Conservation (phyloP, 805 yeast genomes). For the Maudiozyma saulgeensis region DNA sequence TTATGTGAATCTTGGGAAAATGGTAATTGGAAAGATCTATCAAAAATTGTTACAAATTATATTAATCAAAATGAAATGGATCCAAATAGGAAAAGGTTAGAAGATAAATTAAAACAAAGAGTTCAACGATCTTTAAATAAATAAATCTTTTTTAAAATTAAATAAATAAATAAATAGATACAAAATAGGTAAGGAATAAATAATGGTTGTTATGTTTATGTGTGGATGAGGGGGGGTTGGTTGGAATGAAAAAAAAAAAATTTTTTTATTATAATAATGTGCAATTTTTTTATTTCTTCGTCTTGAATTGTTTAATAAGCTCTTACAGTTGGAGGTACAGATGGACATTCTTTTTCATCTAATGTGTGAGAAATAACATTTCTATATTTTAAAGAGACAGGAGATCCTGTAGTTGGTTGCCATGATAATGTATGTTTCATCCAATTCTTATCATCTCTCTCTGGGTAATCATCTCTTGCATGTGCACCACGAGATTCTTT, state of each 20-base stretch:
- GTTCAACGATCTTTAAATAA: constrained; percentile 14
- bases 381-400: constrained; percentile 75
- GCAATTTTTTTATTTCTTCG: background rate
- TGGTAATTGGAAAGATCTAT: constrained; percentile 15
- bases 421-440: constrained; percentile 94
- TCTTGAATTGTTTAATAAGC: constrained; percentile 46
- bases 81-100: constrained; percentile 20
- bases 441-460: constrained; percentile 94
- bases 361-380: constrained; percentile 71
- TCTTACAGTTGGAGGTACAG: constrained; percentile 96
- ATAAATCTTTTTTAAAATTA: background rate
- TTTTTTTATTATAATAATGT: too few relatives aligned
- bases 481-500: constrained; percentile 98
- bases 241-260: too few relatives aligned
- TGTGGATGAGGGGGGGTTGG: background rate
- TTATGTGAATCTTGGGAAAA: constrained; percentile 20
- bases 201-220: background rate
- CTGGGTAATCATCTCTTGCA: constrained; percentile 95
- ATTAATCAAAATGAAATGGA: constrained; percentile 11
- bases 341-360: constrained; percentile 85
- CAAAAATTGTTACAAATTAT: constrained; percentile 15
- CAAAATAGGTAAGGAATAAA: background rate
- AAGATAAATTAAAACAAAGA: constrained; percentile 18
- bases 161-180: background rate
- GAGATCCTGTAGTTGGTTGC: constrained; percentile 66